Base-by-base conservation (phyloP, 768 basidiomycete species). In the Agrocybe chaxingu region DNA sequence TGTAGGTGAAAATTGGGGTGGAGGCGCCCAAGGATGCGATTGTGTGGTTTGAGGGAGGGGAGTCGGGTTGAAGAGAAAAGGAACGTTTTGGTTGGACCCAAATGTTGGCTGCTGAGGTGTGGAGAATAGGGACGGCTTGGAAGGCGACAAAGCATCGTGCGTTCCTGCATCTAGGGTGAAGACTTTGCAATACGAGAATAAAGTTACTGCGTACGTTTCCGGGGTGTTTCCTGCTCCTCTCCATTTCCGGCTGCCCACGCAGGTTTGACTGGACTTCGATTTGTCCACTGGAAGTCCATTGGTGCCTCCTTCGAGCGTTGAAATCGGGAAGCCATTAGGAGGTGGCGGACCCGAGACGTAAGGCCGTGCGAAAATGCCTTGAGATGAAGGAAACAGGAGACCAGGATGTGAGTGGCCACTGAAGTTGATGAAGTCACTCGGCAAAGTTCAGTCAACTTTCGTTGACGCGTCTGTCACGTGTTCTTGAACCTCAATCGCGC, bases 201-300 rank as follows among this genome's bases (percentile, higher is more conserved):
- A 34, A 47, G 16, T 33, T 10, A 41, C 36, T 34, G 70, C 81
- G 60, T 72, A 90, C 87, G 84, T 79, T 90, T 90, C 60, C 76
- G 74, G 32, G 84, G 78, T 19, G 82, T 78, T 58, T 66, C 74
- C n/a, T 73, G 62, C 43, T 80, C 76, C 19, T 80, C 76, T 16
- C 54, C 48, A 18, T 5, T 24, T 3, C 61, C 50, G 12, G 57
- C 53, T 31, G 77, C 78, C 87, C 87, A 89, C 2, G 75, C 79
- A 2, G 84, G 81, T 61, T 73, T 80, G 49, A 74, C 68, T 34
- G 67, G 63, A 48, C 80, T 77, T 19, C 89, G 77, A 57, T 83
- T 81, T 7, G 89, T 92, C 72, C 85, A 92, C 64, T 92, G 82
- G 67, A 84, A 93, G 67, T 93, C 90, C 91, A 93, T 93, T 3